Percentiles rank a stretch among this genome's conserved stretches.
Evolutionary conservation across 2,329 filamentous ascomycete genomes (phyloP).

Genomic region (Thelonectria discophora): DNA sequence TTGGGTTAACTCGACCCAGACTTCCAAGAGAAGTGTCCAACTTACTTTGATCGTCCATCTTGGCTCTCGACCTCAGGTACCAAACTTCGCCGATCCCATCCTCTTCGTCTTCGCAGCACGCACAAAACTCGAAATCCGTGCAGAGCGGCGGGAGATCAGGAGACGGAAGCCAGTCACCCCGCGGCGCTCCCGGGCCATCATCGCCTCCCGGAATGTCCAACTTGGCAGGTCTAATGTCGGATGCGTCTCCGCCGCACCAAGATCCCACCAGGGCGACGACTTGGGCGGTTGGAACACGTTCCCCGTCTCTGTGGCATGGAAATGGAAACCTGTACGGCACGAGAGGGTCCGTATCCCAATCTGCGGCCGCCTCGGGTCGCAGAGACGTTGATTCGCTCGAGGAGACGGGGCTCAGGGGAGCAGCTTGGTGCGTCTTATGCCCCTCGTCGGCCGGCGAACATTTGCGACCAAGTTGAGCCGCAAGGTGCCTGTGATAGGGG

Average conservation of each 20-base stretch:
- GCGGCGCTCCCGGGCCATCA: constrained; percentile 31
- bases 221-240: constrained; percentile 2
- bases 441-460: constrained; percentile 11
- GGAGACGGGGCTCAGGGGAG: neutral
- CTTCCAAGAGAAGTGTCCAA: neutral
- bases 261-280: constrained; percentile 30
- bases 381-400: neutral
- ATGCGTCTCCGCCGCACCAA: constrained; percentile 26
- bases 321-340: neutral
- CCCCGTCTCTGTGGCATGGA: too few species aligned
- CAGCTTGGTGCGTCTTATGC: neutral
- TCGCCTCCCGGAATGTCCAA: constrained; percentile 12
- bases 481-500: neutral
- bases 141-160: constrained; percentile 36
- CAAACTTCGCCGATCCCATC: constrained; percentile 34
- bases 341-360: constrained; percentile 3
- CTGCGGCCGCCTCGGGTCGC: neutral
- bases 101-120: constrained; percentile 28
- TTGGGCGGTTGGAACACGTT: neutral
- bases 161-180: constrained; percentile 32
- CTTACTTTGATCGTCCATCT: constrained; percentile 40
- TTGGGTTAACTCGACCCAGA: constrained; percentile 18
- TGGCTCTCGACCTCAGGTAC: constrained; percentile 34
- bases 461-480: neutral
- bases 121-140: constrained; percentile 39